Base-by-base conservation (phyloP, 2,329 filamentous ascomycete genomes). In the Botrytis paeoniae region DNA sequence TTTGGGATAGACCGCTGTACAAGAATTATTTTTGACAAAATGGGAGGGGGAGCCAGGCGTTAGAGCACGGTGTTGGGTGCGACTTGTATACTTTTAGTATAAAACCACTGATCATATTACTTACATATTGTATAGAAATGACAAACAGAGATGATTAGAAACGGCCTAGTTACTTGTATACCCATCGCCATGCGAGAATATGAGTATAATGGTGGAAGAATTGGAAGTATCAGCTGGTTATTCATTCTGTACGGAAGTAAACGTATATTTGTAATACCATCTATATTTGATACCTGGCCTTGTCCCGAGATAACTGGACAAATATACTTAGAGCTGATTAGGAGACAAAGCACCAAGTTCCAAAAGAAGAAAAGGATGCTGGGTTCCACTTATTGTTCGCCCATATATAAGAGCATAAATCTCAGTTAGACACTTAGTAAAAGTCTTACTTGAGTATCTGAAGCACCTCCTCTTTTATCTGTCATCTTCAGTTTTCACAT, bases 71-170 rank as follows among this genome's bases (percentile, higher is more conserved):
- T 69, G n/a, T 32, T 69, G 54, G 37, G 51, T 35, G 37, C n/a
- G 22, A 39, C 32, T 69, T 57, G 45, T 35, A 32, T 54, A 57
- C 5, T 12, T 68, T 41, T 6, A 57, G 65, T 41, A 68, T 32
- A 68, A 32, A 57, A 57, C 5, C 25, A 45, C 25, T 32, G 8
- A 20, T 6, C 3, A 41, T 32, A 32, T 57, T 57, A 69, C 48
- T 57, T 57, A 69, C 37, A 43, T 69, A 57, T 57, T 69, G 65
- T 10, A 69, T 69, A 69, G 37, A 69, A 29, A 57, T 14, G n/a
- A 68, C 9, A 68, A 14, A 51, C 9, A 20, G 4, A 10, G 2
- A 25, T 3, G 25, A 25, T 69, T 57, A 25, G 65, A 57, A 69
- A 29, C 25, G 39, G 39, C 61, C n/a, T 22, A 12, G 8, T 12